These are phyloP conservation scores for Phlyctochytrium arcticum DNA, from an alignment of 192 early-diverging fungal species.

Conservation along the genomic window DNA sequence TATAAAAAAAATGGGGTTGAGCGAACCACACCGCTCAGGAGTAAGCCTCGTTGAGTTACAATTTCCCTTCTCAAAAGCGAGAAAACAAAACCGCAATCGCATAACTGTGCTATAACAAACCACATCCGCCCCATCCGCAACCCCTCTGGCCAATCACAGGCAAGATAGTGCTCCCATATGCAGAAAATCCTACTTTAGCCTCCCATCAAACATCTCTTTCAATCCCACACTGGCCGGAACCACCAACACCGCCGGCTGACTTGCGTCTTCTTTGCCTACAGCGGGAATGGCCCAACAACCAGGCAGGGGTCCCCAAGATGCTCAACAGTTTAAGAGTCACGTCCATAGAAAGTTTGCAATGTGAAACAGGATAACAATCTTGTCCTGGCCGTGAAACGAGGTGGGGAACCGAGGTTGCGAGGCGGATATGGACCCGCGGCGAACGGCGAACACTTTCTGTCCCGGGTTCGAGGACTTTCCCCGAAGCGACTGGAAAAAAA, in stretches of 20 bases:
- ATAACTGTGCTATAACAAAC: constrained; percentile 37
- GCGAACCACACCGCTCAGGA: too few relatives aligned
- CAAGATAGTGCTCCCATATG: too few relatives aligned
- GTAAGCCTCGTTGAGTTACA: constrained; percentile 37
- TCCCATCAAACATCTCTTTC: too few relatives aligned
- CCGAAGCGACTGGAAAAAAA: constrained; percentile 15
- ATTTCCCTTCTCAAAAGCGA: too few relatives aligned
- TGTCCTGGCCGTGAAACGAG: too few relatives aligned
- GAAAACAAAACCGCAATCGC: constrained; percentile 21
- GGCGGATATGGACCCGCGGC: constrained; percentile 20
- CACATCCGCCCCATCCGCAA: constrained; percentile 6
- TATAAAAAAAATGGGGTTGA: too few relatives aligned
- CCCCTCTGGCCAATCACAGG: not conserved
- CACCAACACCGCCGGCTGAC: not conserved
- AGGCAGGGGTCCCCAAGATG: not conserved
- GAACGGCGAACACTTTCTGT: constrained; percentile 31
- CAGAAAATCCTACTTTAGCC: too few relatives aligned
- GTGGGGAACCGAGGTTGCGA: too few relatives aligned
- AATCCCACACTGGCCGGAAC: not conserved
- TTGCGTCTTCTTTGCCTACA: not conserved
- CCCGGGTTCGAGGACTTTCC: constrained; percentile 32
- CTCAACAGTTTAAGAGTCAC: too few relatives aligned
- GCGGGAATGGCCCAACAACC: not conserved
- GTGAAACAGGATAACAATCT: not conserved
- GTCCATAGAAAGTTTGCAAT: too few relatives aligned